phyloP scores from a whole-genome alignment of 140 eudicot species.

The Bidens hawaiensis region DNA sequence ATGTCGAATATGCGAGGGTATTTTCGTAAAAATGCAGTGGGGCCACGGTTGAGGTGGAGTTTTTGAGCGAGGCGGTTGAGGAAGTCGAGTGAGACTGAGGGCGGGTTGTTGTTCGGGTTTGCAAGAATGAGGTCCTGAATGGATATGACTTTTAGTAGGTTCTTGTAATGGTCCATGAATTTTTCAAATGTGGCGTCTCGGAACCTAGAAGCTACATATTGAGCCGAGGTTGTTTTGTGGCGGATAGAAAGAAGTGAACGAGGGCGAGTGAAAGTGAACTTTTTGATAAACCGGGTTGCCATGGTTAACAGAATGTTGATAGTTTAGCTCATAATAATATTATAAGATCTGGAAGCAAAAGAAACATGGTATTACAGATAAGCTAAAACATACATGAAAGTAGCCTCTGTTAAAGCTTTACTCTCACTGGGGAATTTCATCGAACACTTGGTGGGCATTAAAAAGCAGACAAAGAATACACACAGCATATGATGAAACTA shows the following conservation, averaged over 20 bases:
- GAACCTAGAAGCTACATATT: conserved; percentile 69
- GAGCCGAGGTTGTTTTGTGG: conserved; percentile 59
- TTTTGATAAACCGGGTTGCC: conserved; percentile 42
- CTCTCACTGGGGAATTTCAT: conserved; percentile 1
- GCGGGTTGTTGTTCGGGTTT: conserved; percentile 51
- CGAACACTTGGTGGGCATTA: neutral
- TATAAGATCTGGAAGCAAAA: neutral
- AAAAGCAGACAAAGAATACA: neutral
- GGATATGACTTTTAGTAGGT: conserved; percentile 62
- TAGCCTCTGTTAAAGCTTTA: neutral
- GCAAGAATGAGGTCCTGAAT: conserved; percentile 90
- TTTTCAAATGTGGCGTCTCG: conserved; percentile 90
- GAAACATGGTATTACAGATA: neutral
- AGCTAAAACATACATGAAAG: neutral
- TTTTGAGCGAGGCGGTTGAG: conserved; percentile 80
- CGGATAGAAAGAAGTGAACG: conserved; percentile 26
- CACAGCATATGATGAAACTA: neutral
- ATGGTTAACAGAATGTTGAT: conserved; percentile 4
- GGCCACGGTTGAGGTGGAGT: conserved; percentile 90
- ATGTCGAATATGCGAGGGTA: conserved; percentile 78
- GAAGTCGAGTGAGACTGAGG: conserved; percentile 74
- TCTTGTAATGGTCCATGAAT: conserved; percentile 74
- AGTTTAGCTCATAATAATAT: neutral
- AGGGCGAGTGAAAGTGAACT: conserved; percentile 16
- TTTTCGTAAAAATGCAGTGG: conserved; percentile 56